These are phyloP conservation scores for Penicillium argentinense DNA, from an alignment of 495 filamentous ascomycete genomes.

Conservation along the genomic window DNA sequence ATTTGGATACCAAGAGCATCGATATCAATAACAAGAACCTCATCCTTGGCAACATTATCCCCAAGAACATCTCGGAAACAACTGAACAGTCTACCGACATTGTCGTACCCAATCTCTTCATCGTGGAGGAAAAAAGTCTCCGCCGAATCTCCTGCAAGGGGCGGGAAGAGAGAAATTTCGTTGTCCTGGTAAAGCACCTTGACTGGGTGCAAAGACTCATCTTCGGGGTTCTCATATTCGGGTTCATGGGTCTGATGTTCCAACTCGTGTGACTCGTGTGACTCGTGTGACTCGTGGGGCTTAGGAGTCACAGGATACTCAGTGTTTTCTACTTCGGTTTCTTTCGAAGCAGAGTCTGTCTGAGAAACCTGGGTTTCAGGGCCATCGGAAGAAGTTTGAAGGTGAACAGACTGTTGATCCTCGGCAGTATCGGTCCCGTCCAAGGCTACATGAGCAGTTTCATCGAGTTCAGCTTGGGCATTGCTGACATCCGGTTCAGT, in stretches of 20 bases:
- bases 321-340: background rate
- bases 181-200: slow-evolving; percentile 66
- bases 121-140: slow-evolving; percentile 76
- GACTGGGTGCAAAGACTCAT: slow-evolving; percentile 43
- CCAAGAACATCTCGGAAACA: slow-evolving; percentile 66
- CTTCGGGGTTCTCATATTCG: slow-evolving; percentile 6
- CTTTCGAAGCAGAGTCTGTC: background rate
- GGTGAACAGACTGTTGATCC: too few relatives aligned
- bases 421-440: too few relatives aligned
- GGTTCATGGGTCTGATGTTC: background rate
- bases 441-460: too few relatives aligned
- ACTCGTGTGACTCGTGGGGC: slow-evolving; percentile 10
- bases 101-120: slow-evolving; percentile 55
- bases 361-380: too few relatives aligned
- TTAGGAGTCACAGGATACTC: background rate
- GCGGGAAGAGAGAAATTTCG: slow-evolving; percentile 72
- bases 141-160: slow-evolving; percentile 59
- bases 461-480: too few relatives aligned
- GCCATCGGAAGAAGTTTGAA: too few relatives aligned
- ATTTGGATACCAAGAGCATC: slow-evolving; percentile 67
- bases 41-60: slow-evolving; percentile 62
- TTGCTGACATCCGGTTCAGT: too few relatives aligned
- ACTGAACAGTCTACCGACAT: slow-evolving; percentile 59
- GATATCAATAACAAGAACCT: slow-evolving; percentile 69
- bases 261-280: slow-evolving; percentile 9